Conservation (phyloP, 345 rosid genomes). For the Moringa oleifera region DNA sequence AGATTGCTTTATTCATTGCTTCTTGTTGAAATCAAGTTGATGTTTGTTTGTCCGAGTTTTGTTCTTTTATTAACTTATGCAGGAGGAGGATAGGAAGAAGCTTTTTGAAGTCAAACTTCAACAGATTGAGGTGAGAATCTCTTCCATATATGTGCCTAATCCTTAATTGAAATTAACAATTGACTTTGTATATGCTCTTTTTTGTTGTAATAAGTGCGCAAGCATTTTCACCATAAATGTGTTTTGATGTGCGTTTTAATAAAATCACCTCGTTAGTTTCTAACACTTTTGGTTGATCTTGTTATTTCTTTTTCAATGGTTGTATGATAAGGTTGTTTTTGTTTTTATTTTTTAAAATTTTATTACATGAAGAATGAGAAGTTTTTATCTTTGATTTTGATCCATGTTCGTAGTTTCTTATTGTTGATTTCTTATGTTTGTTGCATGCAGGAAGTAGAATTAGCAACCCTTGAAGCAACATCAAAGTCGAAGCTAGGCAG, state of each 20-base stretch:
- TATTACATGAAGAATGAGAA: neutral
- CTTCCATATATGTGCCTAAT: neutral
- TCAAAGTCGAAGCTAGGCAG: constrained; percentile 78
- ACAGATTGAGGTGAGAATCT: constrained; percentile 75
- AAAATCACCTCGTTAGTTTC: no score
- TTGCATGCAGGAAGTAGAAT: constrained; percentile 72
- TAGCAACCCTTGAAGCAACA: constrained; percentile 84
- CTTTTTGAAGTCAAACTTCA: constrained; percentile 86
- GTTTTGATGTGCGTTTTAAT: no score
- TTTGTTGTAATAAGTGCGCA: neutral
- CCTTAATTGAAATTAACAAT: constrained; percentile 10
- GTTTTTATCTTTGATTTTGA: neutral
- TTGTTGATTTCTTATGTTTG: constrained; percentile 14
- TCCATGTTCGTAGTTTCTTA: neutral
- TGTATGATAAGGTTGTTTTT: no score
- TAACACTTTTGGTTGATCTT: no score
- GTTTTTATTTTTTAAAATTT: no score
- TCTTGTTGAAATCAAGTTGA: constrained; percentile 12
- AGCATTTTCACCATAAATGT: no score
- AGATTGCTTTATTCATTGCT: neutral
- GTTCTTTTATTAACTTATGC: constrained; percentile 12
- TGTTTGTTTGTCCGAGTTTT: constrained; percentile 13
- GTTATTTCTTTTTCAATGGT: no score
- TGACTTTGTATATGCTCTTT: neutral
- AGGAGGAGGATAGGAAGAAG: constrained; percentile 87